phyloP scores from a whole-genome alignment of 78 protist genomes.

The Acrasis kona region DNA sequence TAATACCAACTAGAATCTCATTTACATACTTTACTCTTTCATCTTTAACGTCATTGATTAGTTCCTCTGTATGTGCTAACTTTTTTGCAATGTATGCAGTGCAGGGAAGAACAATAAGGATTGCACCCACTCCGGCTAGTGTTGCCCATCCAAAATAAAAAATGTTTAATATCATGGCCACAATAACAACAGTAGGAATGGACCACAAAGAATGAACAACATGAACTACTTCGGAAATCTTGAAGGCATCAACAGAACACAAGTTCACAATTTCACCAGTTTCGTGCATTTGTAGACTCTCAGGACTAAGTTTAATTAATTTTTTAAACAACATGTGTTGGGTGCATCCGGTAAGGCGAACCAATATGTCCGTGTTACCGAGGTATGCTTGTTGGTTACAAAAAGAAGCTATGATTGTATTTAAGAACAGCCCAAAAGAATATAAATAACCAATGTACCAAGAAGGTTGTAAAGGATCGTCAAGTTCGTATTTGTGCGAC shows the following conservation, averaged over 20 bases:
- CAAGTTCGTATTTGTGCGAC: too few relatives aligned
- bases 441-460: too few relatives aligned
- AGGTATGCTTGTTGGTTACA: too few relatives aligned
- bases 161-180: conserved; percentile 26
- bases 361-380: too few relatives aligned
- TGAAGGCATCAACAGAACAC: neutral
- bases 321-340: too few relatives aligned
- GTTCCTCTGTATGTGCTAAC: neutral
- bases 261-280: conserved; percentile 19
- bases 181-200: neutral
- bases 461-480: too few relatives aligned
- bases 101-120: conserved; percentile 41
- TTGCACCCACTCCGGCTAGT: conserved; percentile 42
- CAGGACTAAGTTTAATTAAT: too few relatives aligned
- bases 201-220: conserved; percentile 1
- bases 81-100: conserved; percentile 13
- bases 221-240: neutral
- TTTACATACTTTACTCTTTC: conserved; percentile 11
- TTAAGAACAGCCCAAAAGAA: too few relatives aligned
- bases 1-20: conserved; percentile 46
- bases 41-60: neutral
- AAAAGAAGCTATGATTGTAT: too few relatives aligned
- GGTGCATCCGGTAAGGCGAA: too few relatives aligned
- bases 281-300: too few relatives aligned
- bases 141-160: conserved; percentile 23